Evolutionary conservation across 371 early-diverging fungal genomes (phyloP).

Genomic region (Thermomucor indicae-seudaticae): DNA sequence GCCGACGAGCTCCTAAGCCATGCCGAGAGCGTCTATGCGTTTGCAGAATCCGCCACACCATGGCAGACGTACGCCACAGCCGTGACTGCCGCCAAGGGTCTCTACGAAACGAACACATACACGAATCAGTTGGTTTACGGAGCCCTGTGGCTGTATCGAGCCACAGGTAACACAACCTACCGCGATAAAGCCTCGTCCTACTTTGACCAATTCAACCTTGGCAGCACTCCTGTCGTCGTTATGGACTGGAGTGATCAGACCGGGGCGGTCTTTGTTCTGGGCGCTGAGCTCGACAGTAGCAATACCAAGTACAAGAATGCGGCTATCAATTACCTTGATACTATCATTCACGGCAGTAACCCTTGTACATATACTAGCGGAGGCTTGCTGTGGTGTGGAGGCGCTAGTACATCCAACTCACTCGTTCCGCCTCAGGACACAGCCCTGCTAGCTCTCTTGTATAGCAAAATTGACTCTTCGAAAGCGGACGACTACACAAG

Average conservation of each 20-base stretch:
- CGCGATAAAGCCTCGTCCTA: conserved; percentile 46
- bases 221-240: background rate
- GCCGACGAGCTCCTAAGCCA: conserved; percentile 21
- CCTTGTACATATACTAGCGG: conserved; percentile 48
- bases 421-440: conserved; percentile 44
- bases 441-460: conserved; percentile 37
- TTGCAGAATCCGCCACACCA: conserved; percentile 51
- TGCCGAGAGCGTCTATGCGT: conserved; percentile 38
- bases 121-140: conserved; percentile 54
- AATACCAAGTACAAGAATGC: conserved; percentile 35
- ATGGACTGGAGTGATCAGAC: conserved; percentile 57
- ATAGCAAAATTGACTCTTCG: conserved; percentile 20
- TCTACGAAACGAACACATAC: conserved; percentile 45
- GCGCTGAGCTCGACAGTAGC: conserved; percentile 38
- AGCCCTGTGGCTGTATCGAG: conserved; percentile 60
- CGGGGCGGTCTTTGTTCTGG: conserved; percentile 47
- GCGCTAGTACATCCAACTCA: conserved; percentile 44
- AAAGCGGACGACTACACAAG: conserved; percentile 28
- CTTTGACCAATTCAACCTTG: conserved; percentile 33
- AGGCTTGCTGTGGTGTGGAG: conserved; percentile 53
- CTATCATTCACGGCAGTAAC: conserved; percentile 17
- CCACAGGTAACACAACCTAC: conserved; percentile 43
- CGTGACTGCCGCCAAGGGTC: conserved; percentile 37
- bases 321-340: conserved; percentile 31
- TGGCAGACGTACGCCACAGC: conserved; percentile 47